Evolutionary conservation across 805 yeast species (phyloP).

Genomic region (Teunomyces stri): DNA sequence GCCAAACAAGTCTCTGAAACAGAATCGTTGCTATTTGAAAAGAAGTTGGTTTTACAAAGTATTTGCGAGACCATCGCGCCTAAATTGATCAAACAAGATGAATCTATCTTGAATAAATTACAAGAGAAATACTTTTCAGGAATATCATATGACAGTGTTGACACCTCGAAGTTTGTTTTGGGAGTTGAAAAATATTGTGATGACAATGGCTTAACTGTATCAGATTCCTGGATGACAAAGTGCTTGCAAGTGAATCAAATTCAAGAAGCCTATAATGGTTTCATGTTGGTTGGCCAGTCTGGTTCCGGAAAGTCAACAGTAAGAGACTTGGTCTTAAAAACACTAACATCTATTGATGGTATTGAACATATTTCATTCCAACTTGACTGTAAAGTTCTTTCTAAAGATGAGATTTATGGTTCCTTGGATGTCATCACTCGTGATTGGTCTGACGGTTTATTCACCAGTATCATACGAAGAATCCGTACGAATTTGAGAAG

Average conservation of each 20-base stretch:
- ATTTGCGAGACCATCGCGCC: conserved; percentile 67
- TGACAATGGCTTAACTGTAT: conserved; percentile 26
- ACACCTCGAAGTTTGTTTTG: conserved; percentile 22
- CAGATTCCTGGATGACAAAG: conserved; percentile 51
- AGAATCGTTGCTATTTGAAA: conserved; percentile 16
- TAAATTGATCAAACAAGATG: conserved; percentile 57
- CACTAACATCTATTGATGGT: conserved; percentile 31
- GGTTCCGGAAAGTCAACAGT: conserved; percentile 71
- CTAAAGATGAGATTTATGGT: conserved; percentile 70
- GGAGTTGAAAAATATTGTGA: conserved; percentile 25
- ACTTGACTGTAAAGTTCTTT: conserved; percentile 74
- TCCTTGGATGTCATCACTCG: conserved; percentile 68
- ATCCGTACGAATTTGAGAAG: conserved; percentile 57
- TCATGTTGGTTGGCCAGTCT: conserved; percentile 74
- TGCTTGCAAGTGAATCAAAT: conserved; percentile 61
- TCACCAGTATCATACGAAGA: conserved; percentile 64
- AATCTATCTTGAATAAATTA: conserved; percentile 30
- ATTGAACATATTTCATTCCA: conserved; percentile 39
- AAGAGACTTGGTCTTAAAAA: conserved; percentile 48
- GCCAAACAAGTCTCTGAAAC: conserved; percentile 3
- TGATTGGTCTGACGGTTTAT: conserved; percentile 90
- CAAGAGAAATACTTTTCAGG: conserved; percentile 25
- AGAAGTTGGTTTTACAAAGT: conserved; percentile 45
- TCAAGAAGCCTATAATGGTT: conserved; percentile 66
- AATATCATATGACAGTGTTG: conserved; percentile 14